Evolutionary conservation across 495 filamentous ascomycete species (phyloP), one percentile per base, ranked within the genome.

Genomic region (Pyrenula massariospora): DNA sequence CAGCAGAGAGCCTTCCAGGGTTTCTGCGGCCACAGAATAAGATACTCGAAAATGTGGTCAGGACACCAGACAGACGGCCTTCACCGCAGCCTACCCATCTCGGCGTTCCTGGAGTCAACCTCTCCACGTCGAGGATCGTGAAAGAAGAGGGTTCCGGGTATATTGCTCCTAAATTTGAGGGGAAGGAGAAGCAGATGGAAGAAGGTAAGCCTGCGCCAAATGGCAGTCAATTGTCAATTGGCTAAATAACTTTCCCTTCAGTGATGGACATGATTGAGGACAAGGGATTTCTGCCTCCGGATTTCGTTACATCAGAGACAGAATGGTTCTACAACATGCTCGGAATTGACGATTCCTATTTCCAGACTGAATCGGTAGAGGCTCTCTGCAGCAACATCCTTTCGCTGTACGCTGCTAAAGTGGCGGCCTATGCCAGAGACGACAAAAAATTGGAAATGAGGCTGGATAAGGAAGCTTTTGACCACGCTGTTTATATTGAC

Each of bases 301-400:
- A 87, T 48, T 86, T 96, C 60, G 79, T 96, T 42, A 83, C 91
- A 56, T 79, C 83, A 1, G 90, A 98, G 71, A 88, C 89, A 25
- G 78, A 79, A 19, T 97, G 93, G 94, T 98, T 98, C 77, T 98
- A 98, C 74, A 87, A 93, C 62, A 86, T 91, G 67, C 80, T 98
- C 12, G 94, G 93, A 54, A 98, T 98, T 64, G 93, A 98, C 70
- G 93, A 98, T 71, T 91, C 95, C 74, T 98, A 98, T 73, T 98
- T 98, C 77, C 87, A 95, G 67, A 88, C 89, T 36, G 93, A 98
- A 73, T 80, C 80, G 2, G 85, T 84, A 22, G 87, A 91, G 48
- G 88, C 87, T 53, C 92, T 98, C 59, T 86, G 89, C 58, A 95
- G 86, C 64, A 87, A 96, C 66, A 89, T 98, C 60, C 91, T 91